These are phyloP conservation scores for Penicillium crystallinum DNA, from an alignment of 495 filamentous ascomycete species.

Conservation along the genomic window DNA sequence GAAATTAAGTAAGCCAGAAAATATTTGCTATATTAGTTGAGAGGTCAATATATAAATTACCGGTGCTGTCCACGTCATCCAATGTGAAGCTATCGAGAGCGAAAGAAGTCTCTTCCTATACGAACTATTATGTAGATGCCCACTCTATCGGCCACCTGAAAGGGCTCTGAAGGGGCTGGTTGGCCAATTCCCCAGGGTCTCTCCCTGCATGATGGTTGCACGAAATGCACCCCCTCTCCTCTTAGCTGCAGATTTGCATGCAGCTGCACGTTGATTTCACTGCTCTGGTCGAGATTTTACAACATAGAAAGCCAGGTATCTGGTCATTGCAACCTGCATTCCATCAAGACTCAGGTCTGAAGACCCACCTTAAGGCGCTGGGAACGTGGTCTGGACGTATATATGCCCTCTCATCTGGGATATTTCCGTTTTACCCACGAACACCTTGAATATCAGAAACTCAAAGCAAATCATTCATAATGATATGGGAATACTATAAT, in stretches of 20 bases:
- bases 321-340: not conserved
- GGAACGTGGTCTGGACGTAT: too few species aligned
- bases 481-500: slow-evolving; percentile 26
- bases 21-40: too few species aligned
- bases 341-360: not conserved
- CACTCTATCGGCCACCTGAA: too few species aligned
- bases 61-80: too few species aligned
- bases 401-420: not conserved
- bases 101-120: too few species aligned
- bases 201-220: slow-evolving; percentile 11
- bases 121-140: too few species aligned
- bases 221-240: slow-evolving; percentile 15
- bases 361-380: slow-evolving; percentile 3
- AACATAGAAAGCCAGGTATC: not conserved
- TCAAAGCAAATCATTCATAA: slow-evolving; percentile 2
- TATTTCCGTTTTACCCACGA: not conserved
- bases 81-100: too few species aligned
- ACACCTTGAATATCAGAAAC: not conserved
- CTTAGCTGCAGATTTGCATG: slow-evolving; percentile 14
- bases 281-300: not conserved
- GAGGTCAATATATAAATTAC: too few species aligned
- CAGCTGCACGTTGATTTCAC: not conserved
- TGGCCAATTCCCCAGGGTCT: not conserved
- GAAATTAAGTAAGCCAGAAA: too few species aligned
- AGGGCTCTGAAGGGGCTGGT: too few species aligned